These are phyloP conservation scores for Raphanus raphanistrum DNA, from an alignment of 345 rosid genomes.

Conservation along the genomic window DNA sequence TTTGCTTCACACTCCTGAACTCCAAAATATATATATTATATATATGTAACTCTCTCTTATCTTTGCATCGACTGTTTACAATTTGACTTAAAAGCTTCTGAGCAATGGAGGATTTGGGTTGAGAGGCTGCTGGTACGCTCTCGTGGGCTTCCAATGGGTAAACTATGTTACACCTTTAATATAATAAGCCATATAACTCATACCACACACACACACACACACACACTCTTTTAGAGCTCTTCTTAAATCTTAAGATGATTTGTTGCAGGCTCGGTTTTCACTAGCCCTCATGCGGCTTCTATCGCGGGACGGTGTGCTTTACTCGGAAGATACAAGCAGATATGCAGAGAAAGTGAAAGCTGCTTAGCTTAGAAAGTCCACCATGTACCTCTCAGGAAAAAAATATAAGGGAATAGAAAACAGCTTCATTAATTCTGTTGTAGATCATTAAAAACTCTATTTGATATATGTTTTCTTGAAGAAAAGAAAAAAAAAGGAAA, in stretches of 20 bases:
- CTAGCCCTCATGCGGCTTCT: constrained; percentile 58
- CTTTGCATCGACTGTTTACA: constrained; percentile 5
- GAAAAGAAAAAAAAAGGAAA: constrained; percentile 6
- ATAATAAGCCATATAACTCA: neutral
- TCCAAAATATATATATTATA: neutral
- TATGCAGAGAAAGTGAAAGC: constrained; percentile 48
- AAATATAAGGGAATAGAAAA: constrained; percentile 6
- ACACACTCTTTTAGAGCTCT: neutral
- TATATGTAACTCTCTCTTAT: neutral
- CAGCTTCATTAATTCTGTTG: constrained; percentile 15
- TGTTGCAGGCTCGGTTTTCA: constrained; percentile 60
- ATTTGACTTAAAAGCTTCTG: constrained; percentile 45
- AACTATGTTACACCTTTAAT: constrained; percentile 17
- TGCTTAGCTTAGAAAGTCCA: constrained; percentile 35
- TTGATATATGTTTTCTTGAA: neutral
- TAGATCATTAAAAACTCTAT: constrained; percentile 2
- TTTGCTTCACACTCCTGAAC: neutral
- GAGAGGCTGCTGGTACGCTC: constrained; percentile 68
- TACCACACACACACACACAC: neutral
- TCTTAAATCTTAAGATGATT: constrained; percentile 5
- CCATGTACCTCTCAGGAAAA: neutral
- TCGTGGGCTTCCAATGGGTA: constrained; percentile 85
- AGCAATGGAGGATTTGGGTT: constrained; percentile 64
- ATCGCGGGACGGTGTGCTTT: constrained; percentile 55
- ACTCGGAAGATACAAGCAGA: constrained; percentile 49